Percentiles rank a stretch among this genome's conserved stretches.
Evolutionary conservation across 2,329 filamentous ascomycete genomes (phyloP).

Genomic region (Paraphaeosphaeria minitans): DNA sequence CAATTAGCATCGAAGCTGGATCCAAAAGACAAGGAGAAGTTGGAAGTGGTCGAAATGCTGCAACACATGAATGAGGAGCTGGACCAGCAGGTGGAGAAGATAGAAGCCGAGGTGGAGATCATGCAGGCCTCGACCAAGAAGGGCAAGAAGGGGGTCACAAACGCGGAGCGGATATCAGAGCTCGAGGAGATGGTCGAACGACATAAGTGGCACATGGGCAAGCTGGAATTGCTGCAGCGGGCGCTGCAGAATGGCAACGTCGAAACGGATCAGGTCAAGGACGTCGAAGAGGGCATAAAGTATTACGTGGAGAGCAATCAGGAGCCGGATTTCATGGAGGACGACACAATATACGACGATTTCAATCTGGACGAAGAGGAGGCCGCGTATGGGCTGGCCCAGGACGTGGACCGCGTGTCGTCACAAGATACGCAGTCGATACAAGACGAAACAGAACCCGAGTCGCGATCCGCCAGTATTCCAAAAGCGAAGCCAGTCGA

Average conservation of each 20-base stretch:
- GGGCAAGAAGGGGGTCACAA: constrained; percentile 83
- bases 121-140: constrained; percentile 93
- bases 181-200: constrained; percentile 84
- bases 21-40: constrained; percentile 95
- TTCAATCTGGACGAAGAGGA: constrained; percentile 92
- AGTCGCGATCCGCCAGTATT: constrained; percentile 56
- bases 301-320: constrained; percentile 94
- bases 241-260: constrained; percentile 91
- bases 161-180: constrained; percentile 85
- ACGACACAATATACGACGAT: constrained; percentile 95
- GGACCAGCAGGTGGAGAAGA: constrained; percentile 87
- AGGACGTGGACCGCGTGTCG: constrained; percentile 85
- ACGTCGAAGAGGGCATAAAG: constrained; percentile 88
- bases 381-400: constrained; percentile 78
- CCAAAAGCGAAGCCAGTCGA: constrained; percentile 67
- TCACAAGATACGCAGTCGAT: constrained; percentile 94
- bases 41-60: constrained; percentile 86
- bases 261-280: constrained; percentile 83
- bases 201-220: constrained; percentile 95
- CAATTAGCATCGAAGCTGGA: constrained; percentile 91
- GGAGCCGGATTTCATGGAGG: constrained; percentile 88
- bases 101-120: constrained; percentile 87
- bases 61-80: constrained; percentile 87
- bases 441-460: constrained; percentile 78
- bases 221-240: constrained; percentile 87